A percentile compares a stretch with the other conserved stretches of the same genome.
These are phyloP conservation scores for Exidia glandulosa DNA, from an alignment of 768 basidiomycete genomes.

Conservation along the genomic window DNA sequence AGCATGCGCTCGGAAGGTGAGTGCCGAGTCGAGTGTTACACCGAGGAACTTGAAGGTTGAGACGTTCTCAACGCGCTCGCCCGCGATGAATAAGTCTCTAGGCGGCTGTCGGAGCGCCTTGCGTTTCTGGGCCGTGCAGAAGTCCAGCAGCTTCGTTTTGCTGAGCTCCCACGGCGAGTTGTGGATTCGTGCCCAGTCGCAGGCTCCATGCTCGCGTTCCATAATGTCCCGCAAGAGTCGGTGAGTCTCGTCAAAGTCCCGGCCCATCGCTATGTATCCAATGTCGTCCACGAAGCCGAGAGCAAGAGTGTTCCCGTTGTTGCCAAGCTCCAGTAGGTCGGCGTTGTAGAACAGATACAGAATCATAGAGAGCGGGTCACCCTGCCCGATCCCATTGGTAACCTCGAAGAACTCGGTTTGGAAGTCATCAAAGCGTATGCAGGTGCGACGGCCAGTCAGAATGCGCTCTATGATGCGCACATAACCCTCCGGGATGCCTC, in stretches of 20 bases:
- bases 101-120: not conserved
- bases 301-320: not conserved
- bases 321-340: conserved; percentile 7
- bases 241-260: conserved; percentile 13
- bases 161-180: conserved; percentile 21
- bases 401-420: conserved; percentile 10
- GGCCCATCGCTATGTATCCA: conserved; percentile 14
- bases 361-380: conserved; percentile 20
- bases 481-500: conserved; percentile 6
- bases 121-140: conserved; percentile 3
- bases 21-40: conserved; percentile 17
- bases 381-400: conserved; percentile 21
- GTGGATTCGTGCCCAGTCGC: conserved; percentile 17
- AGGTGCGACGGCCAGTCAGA: conserved; percentile 10
- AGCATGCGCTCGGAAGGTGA: conserved; percentile 17
- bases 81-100: not conserved
- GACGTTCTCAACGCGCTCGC: not conserved
- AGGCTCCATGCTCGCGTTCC: conserved; percentile 10
- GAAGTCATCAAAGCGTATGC: conserved; percentile 17
- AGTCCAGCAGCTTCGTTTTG: conserved; percentile 22
- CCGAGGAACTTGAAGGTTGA: conserved; percentile 19
- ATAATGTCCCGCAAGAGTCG: conserved; percentile 17
- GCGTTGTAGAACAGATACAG: conserved; percentile 24
- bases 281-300: conserved; percentile 8
- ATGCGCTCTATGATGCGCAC: conserved; percentile 11